phyloP scores from a whole-genome alignment of 23 red algal genomes.

The Cyanidiococcus yangmingshanensis region DNA sequence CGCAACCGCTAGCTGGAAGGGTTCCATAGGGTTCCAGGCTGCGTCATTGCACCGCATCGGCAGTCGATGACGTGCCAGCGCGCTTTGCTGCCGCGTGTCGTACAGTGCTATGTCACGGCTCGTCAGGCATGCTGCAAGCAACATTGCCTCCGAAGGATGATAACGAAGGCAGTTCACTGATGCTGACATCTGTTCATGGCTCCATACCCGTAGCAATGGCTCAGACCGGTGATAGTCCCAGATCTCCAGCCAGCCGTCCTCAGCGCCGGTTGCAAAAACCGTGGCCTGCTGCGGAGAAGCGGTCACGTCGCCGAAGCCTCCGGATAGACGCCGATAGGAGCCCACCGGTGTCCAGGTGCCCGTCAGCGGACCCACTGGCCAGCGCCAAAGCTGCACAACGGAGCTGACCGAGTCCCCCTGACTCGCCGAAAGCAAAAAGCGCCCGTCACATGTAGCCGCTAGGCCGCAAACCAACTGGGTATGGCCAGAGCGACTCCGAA shows the following conservation, averaged over 20 bases:
- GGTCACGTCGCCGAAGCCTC: neutral
- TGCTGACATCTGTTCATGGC: conserved; percentile 38
- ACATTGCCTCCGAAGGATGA: conserved; percentile 52
- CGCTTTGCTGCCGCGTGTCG: conserved; percentile 52
- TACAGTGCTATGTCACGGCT: conserved; percentile 62
- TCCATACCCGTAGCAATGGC: conserved; percentile 45
- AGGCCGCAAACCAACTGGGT: conserved; percentile 50
- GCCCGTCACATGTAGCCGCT: conserved; percentile 41
- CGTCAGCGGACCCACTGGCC: conserved; percentile 11
- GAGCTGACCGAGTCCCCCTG: neutral
- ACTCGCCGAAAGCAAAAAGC: conserved; percentile 22
- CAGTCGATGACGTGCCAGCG: conserved; percentile 52
- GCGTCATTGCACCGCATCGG: conserved; percentile 62
- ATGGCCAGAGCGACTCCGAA: conserved; percentile 25
- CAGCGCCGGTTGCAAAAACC: conserved; percentile 57
- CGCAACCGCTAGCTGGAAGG: conserved; percentile 65
- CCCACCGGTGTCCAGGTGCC: neutral
- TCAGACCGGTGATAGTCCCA: conserved; percentile 60
- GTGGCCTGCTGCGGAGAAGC: neutral
- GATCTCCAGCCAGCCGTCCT: conserved; percentile 40
- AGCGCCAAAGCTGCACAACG: neutral
- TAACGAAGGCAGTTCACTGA: conserved; percentile 31
- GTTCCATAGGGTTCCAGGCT: conserved; percentile 90
- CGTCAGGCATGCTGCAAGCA: conserved; percentile 44
- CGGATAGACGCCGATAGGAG: neutral